Evolutionary conservation across 148 eudicot genomes (phyloP).

Genomic region (Vaccinium macrocarpon): DNA sequence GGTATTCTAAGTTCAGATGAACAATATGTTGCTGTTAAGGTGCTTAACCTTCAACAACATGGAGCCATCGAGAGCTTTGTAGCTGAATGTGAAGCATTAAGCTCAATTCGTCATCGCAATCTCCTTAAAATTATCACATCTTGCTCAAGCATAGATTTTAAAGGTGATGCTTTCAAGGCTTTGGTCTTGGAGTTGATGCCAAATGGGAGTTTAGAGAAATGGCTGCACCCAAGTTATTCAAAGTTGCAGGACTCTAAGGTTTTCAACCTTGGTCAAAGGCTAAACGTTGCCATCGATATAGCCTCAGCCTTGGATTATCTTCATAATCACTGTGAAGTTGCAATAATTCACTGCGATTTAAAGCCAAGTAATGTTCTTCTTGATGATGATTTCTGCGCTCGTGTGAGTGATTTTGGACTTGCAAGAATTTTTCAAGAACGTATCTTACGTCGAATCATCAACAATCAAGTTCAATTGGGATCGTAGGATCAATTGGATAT

Average conservation of each 20-base stretch:
- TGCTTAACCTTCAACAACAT: slow-evolving; percentile 5
- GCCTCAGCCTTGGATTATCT: slow-evolving; percentile 19
- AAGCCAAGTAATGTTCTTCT: too few relatives aligned
- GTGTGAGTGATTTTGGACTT: too few relatives aligned
- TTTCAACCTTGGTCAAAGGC: background rate
- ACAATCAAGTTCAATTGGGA: too few relatives aligned
- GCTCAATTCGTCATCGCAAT: slow-evolving; percentile 9
- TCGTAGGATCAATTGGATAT: too few relatives aligned
- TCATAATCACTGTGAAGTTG: background rate
- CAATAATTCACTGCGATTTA: slow-evolving; percentile 9
- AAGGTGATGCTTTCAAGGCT: slow-evolving; percentile 1
- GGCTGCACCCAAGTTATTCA: slow-evolving; percentile 1
- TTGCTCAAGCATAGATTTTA: slow-evolving; percentile 6
- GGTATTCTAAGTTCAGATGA: background rate
- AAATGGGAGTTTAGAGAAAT: slow-evolving; percentile 18
- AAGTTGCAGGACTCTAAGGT: background rate
- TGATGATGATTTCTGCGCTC: too few relatives aligned
- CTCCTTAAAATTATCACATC: slow-evolving; percentile 16
- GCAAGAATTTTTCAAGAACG: too few relatives aligned
- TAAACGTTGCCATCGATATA: slow-evolving; percentile 15
- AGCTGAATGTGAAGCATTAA: slow-evolving; percentile 17
- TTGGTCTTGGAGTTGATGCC: slow-evolving; percentile 21
- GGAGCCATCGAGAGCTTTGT: slow-evolving; percentile 15
- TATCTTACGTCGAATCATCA: too few relatives aligned
- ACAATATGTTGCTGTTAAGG: slow-evolving; percentile 16